A percentile compares a stretch with the other conserved stretches of the same genome.
These are phyloP conservation scores for Cladosporium sp. DNA, from an alignment of 2,329 filamentous ascomycete species.

Conservation along the genomic window DNA sequence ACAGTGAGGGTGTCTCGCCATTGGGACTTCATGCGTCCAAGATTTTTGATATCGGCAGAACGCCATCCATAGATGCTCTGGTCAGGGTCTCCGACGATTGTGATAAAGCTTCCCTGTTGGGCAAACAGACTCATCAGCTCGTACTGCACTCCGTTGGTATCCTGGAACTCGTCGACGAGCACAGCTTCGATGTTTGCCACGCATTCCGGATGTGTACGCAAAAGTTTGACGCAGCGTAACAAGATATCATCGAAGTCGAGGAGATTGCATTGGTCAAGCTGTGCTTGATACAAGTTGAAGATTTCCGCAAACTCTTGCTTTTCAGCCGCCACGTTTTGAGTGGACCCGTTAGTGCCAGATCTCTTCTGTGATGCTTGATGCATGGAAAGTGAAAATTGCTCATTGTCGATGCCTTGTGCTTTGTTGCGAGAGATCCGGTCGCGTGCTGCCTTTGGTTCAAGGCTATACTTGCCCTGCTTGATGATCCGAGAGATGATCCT, in stretches of 20 bases:
- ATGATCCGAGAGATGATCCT: slow-evolving; percentile 78
- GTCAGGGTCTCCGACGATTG: slow-evolving; percentile 92
- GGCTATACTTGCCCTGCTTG: slow-evolving; percentile 57
- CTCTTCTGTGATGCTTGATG: neutral
- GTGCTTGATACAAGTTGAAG: slow-evolving; percentile 72
- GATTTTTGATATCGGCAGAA: slow-evolving; percentile 85
- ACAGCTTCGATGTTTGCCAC: slow-evolving; percentile 88
- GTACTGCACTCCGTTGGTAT: slow-evolving; percentile 93
- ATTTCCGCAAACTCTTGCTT: slow-evolving; percentile 62
- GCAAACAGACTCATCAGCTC: slow-evolving; percentile 89
- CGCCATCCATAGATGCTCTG: slow-evolving; percentile 98
- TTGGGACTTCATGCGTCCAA: slow-evolving; percentile 70
- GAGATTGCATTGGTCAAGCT: slow-evolving; percentile 70
- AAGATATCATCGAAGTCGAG: slow-evolving; percentile 94
- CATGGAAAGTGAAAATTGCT: slow-evolving; percentile 34
- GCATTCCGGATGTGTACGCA: slow-evolving; percentile 69
- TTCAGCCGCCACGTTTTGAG: slow-evolving; percentile 44
- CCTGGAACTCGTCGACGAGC: slow-evolving; percentile 95
- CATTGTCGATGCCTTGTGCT: slow-evolving; percentile 49
- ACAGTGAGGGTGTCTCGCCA: slow-evolving; percentile 77
- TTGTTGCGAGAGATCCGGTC: slow-evolving; percentile 68
- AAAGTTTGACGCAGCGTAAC: slow-evolving; percentile 73
- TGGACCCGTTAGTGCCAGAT: neutral
- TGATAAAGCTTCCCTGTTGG: slow-evolving; percentile 68
- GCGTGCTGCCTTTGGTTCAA: slow-evolving; percentile 68